Evolutionary conservation across 345 rosid species (phyloP), one percentile per base, ranked within the genome.

Genomic region (Kandelia obovata): DNA sequence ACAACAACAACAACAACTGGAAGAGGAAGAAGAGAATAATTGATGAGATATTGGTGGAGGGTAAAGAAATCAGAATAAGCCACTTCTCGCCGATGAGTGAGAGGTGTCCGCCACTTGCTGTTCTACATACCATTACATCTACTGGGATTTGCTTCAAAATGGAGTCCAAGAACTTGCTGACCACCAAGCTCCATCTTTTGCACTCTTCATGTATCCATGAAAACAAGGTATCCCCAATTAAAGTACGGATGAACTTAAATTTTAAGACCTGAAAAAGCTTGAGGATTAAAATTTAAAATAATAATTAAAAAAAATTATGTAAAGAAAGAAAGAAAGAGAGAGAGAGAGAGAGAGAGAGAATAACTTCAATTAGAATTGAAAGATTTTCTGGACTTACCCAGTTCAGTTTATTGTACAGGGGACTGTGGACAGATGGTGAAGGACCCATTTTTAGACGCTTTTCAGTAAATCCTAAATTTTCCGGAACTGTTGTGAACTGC

Each of bases 51-150:
- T 32, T 82, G 78, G 75, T 83, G 89, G 23, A 8, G 49, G 55
- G 62, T 63, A 89, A 79, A 73, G 96, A 84, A 71, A 83, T 96
- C 88, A 87, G 79, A 56, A 86, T 89, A 53, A 78, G 80, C 69
- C 77, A 79, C 80, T 87, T 90, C 76, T 86, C 98, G 61, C 80
- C 74, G 77, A 65, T 89, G 60, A 90, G 99, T 75, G 96, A 96
- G 81, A 96, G 99, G 67, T 92, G 98, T 73, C 89, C 95, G 31
- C 99, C 98, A 70, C 92, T 96, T 31, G 86, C 98, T 35, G 98
- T 96, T 37, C 91, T 96, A 11, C 89, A 87, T 83, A 89, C 95
- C 62, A 67, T 96, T 74, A 79, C 89, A 35, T 71, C 88, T 63
- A 73, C 62, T 85, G 93, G 97, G 67, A 73, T 87, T 53, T 90